Conservation (phyloP, 2,329 filamentous ascomycete species). For the Claviceps spartinae region DNA sequence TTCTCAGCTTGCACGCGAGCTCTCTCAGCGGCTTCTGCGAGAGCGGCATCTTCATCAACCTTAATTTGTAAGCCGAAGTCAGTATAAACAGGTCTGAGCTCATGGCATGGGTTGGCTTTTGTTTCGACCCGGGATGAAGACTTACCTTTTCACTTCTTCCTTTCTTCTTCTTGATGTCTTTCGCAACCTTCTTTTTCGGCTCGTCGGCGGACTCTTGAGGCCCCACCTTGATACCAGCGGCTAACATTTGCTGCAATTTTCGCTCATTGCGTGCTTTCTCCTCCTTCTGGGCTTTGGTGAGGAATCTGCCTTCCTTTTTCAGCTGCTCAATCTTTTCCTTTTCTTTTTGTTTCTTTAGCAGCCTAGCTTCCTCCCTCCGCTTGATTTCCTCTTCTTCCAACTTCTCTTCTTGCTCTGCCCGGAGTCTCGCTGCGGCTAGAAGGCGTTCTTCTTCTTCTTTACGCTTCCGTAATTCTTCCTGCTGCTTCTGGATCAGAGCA, state of each 20-base stretch:
- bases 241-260: slow-evolving; percentile 76
- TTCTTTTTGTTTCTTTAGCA: slow-evolving; percentile 71
- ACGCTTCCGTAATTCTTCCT: slow-evolving; percentile 56
- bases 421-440: slow-evolving; percentile 49
- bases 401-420: slow-evolving; percentile 52
- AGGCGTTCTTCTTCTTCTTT: slow-evolving; percentile 53
- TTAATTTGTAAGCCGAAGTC: slow-evolving; percentile 17
- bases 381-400: slow-evolving; percentile 53
- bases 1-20: slow-evolving; percentile 55
- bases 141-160: slow-evolving; percentile 44
- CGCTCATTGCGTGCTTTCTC: slow-evolving; percentile 67
- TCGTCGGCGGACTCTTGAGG: slow-evolving; percentile 40
- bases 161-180: slow-evolving; percentile 71
- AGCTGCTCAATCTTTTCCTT: slow-evolving; percentile 77
- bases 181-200: slow-evolving; percentile 63
- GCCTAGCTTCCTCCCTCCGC: slow-evolving; percentile 58
- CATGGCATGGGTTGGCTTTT: background rate
- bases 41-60: slow-evolving; percentile 63
- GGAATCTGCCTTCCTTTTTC: slow-evolving; percentile 76
- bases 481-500: slow-evolving; percentile 63
- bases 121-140: background rate
- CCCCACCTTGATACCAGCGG: slow-evolving; percentile 60
- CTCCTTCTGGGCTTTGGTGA: slow-evolving; percentile 76
- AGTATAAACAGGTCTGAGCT: background rate
- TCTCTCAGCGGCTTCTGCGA: slow-evolving; percentile 66